Conservation (phyloP, 2,329 filamentous ascomycete genomes). For the Botrytis galanthina region DNA sequence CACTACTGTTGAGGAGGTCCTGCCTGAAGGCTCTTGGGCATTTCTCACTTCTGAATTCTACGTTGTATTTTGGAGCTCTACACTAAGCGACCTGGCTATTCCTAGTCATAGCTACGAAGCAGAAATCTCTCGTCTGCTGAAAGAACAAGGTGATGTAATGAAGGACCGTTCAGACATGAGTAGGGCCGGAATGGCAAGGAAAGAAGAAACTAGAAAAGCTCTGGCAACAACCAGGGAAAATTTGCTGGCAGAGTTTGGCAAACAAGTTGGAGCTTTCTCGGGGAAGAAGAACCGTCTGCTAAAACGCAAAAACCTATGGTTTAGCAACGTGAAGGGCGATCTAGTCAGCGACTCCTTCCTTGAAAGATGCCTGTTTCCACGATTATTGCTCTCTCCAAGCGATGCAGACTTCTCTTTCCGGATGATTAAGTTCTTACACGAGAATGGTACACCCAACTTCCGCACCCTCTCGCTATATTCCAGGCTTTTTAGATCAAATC, state of each 20-base stretch:
- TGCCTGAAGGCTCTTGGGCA: constrained; percentile 64
- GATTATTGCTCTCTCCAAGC: constrained; percentile 75
- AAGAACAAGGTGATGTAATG: constrained; percentile 64
- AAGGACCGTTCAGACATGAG: constrained; percentile 73
- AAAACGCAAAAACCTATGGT: constrained; percentile 77
- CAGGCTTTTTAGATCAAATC: constrained; percentile 78
- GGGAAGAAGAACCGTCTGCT: constrained; percentile 68
- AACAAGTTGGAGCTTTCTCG: constrained; percentile 64
- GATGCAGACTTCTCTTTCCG: constrained; percentile 88
- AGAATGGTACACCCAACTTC: constrained; percentile 80
- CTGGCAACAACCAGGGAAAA: constrained; percentile 67
- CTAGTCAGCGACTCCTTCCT: constrained; percentile 73
- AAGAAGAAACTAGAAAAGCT: constrained; percentile 67
- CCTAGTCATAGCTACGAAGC: constrained; percentile 74
- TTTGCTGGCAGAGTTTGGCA: constrained; percentile 70
- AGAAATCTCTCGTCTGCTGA: constrained; percentile 67
- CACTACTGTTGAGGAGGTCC: constrained; percentile 59
- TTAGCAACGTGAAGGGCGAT: constrained; percentile 63
- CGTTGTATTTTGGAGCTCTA: constrained; percentile 87
- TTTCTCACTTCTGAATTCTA: constrained; percentile 79
- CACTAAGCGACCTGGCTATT: constrained; percentile 76
- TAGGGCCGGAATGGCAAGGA: constrained; percentile 61
- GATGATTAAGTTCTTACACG: constrained; percentile 84
- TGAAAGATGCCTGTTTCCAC: constrained; percentile 89
- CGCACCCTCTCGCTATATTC: constrained; percentile 81